A percentile compares a stretch with the other conserved stretches of the same genome.
Evolutionary conservation across 139 green algal genomes (phyloP).

Genomic region (Haematococcus lacustris): DNA sequence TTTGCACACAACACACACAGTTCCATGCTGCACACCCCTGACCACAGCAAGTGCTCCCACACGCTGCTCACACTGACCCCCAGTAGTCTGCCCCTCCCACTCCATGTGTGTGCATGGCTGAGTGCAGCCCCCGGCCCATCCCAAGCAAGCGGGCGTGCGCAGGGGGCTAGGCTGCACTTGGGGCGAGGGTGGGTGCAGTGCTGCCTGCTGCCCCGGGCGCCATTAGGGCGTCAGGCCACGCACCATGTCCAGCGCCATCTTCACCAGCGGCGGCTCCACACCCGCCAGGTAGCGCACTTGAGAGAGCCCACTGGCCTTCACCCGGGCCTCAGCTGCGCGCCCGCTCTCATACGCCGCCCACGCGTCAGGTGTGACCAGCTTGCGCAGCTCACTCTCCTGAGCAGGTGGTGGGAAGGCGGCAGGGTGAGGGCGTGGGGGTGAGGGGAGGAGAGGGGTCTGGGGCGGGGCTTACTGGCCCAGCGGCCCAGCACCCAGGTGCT

Average conservation of each 20-base stretch:
- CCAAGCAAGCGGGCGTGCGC: not conserved
- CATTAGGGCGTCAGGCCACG: not conserved
- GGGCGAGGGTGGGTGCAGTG: too few relatives aligned
- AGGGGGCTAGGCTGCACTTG: not conserved
- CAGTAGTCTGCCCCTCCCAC: not conserved
- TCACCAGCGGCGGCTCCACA: not conserved
- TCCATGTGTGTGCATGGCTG: not conserved
- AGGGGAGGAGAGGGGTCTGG: too few relatives aligned
- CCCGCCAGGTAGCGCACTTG: not conserved
- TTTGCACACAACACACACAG: too few relatives aligned
- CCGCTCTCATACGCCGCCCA: constrained; percentile 1
- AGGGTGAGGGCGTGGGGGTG: too few relatives aligned
- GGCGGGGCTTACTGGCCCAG: too few relatives aligned
- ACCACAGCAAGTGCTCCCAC: not conserved
- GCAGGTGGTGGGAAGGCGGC: too few relatives aligned
- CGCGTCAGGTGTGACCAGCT: not conserved
- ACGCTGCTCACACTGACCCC: not conserved
- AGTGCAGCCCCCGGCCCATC: not conserved
- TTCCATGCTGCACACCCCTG: too few relatives aligned
- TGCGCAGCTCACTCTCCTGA: constrained; percentile 9
- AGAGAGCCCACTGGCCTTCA: not conserved
- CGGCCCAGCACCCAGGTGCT: too few relatives aligned
- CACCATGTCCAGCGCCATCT: constrained; percentile 8
- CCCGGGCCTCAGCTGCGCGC: not conserved
- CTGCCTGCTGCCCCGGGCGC: too few relatives aligned